These are phyloP conservation scores for Debaryomyces fabryi DNA, from an alignment of 1,139 yeast species.

Conservation along the genomic window DNA sequence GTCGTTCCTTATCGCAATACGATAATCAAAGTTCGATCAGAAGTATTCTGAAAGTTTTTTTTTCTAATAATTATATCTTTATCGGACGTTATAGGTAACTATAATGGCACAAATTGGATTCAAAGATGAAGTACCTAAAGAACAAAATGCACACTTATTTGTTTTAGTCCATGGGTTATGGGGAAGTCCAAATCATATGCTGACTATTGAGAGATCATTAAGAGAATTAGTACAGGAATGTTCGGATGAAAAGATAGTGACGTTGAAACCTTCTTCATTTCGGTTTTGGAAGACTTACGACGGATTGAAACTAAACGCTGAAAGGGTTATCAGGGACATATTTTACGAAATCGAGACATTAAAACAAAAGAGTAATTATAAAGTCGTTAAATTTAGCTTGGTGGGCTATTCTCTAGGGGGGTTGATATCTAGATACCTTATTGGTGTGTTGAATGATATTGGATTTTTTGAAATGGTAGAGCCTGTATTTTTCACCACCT, in stretches of 20 bases:
- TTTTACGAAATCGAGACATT: slow-evolving; percentile 57
- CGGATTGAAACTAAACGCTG: slow-evolving; percentile 75
- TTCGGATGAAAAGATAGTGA: slow-evolving; percentile 48
- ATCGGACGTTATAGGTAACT: not conserved
- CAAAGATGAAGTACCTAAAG: slow-evolving; percentile 3
- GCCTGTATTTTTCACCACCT: slow-evolving; percentile 72
- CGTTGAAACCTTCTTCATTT: slow-evolving; percentile 70
- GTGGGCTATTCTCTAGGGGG: slow-evolving; percentile 50
- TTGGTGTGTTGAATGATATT: slow-evolving; percentile 63
- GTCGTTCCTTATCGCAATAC: not conserved
- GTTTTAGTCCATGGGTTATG: slow-evolving; percentile 87
- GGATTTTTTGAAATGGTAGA: slow-evolving; percentile 59
- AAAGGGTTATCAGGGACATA: slow-evolving; percentile 65
- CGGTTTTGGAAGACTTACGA: slow-evolving; percentile 81
- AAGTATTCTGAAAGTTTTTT: not conserved
- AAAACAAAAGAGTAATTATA: slow-evolving; percentile 37
- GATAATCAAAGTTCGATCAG: not conserved
- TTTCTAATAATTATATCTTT: not conserved
- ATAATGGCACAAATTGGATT: not conserved
- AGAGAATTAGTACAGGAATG: slow-evolving; percentile 38
- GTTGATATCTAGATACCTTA: slow-evolving; percentile 58
- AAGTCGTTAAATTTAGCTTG: slow-evolving; percentile 43
- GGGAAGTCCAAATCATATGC: slow-evolving; percentile 81
- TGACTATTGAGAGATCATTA: slow-evolving; percentile 57
- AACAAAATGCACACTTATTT: slow-evolving; percentile 57